phyloP scores from a whole-genome alignment of 345 rosid species.

The Mercurialis annua region DNA sequence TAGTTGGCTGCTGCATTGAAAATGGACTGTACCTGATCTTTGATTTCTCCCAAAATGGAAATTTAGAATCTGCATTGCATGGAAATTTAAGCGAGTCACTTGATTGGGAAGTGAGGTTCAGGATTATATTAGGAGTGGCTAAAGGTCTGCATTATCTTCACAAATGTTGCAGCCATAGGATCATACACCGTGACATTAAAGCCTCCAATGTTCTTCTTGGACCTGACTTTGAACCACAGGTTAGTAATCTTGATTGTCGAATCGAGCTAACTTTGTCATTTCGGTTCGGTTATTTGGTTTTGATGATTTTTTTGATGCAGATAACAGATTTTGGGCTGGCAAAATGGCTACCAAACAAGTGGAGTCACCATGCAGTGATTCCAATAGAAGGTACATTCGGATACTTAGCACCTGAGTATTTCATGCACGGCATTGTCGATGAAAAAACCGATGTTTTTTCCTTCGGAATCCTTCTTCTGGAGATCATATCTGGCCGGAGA shows the following conservation, averaged over 20 bases:
- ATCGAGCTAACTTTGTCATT: too few species aligned
- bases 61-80: slow-evolving; percentile 68
- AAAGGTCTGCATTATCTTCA: slow-evolving; percentile 89
- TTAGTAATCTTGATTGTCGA: slow-evolving; percentile 20
- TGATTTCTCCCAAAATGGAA: slow-evolving; percentile 76
- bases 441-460: slow-evolving; percentile 92
- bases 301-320: slow-evolving; percentile 24
- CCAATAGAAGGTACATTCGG: slow-evolving; percentile 99
- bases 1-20: slow-evolving; percentile 85
- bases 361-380: slow-evolving; percentile 85
- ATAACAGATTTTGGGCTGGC: slow-evolving; percentile 96
- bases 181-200: slow-evolving; percentile 93
- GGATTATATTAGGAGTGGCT: slow-evolving; percentile 72
- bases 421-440: slow-evolving; percentile 90
- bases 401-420: slow-evolving; percentile 91
- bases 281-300: too few species aligned
- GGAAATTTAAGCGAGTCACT: slow-evolving; percentile 42
- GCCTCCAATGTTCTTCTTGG: slow-evolving; percentile 92
- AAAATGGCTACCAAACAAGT: slow-evolving; percentile 91
- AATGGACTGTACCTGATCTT: slow-evolving; percentile 81
- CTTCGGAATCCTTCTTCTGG: slow-evolving; percentile 81
- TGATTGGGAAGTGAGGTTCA: slow-evolving; percentile 69
- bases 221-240: slow-evolving; percentile 85
- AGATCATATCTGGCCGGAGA: slow-evolving; percentile 72
- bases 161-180: slow-evolving; percentile 76